phyloP scores from a whole-genome alignment of 345 rosid species.

The Nasturtium officinale region DNA sequence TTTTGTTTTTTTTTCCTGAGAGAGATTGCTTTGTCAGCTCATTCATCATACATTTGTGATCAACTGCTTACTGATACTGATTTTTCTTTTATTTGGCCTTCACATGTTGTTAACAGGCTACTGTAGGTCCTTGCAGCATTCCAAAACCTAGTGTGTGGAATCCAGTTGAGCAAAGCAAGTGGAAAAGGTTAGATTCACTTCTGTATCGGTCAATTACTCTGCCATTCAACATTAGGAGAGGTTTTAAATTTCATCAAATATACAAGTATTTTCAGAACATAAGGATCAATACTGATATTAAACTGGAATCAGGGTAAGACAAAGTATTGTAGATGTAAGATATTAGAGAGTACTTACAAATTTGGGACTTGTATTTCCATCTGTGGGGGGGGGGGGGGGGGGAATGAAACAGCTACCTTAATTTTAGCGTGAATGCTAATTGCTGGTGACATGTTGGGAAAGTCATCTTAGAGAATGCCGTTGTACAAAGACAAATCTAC shows the following conservation, averaged over 20 bases:
- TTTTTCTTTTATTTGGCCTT: background rate
- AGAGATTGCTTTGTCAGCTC: background rate
- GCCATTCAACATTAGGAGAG: background rate
- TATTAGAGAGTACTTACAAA: background rate
- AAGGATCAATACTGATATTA: slow-evolving; percentile 1
- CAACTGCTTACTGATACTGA: background rate
- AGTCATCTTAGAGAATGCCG: slow-evolving; percentile 5
- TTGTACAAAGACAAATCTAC: background rate
- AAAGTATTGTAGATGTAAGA: background rate
- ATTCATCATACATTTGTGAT: background rate
- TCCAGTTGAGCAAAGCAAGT: slow-evolving; percentile 82
- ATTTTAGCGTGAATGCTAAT: background rate
- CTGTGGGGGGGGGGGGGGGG: background rate
- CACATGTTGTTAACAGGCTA: slow-evolving; percentile 66
- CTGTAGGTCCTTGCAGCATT: slow-evolving; percentile 72
- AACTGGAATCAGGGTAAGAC: background rate
- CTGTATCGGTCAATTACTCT: background rate
- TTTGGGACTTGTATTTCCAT: slow-evolving; percentile 3
- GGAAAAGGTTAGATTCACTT: slow-evolving; percentile 73
- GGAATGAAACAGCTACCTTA: background rate
- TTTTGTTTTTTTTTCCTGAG: background rate
- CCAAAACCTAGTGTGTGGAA: slow-evolving; percentile 92
- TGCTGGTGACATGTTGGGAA: background rate
- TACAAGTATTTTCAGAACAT: background rate
- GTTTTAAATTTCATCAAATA: slow-evolving; percentile 4